Conservation (phyloP, 768 basidiomycete genomes). For the Suillus cothurnatus region DNA sequence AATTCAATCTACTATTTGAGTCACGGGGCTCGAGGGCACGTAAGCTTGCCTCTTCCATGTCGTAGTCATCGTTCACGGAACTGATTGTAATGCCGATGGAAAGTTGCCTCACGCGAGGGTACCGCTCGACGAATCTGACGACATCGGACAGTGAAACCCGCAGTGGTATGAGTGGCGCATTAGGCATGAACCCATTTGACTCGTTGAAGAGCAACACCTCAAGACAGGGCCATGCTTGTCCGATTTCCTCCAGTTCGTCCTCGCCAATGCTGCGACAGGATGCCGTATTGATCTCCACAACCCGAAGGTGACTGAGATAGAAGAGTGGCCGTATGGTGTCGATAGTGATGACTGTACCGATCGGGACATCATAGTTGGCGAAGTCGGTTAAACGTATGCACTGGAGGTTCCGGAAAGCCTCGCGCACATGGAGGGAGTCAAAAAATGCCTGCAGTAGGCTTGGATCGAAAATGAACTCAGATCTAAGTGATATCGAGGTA, state of each 20-base stretch:
- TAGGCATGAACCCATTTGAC: not conserved
- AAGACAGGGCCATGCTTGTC: conserved; percentile 44
- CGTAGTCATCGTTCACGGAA: not conserved
- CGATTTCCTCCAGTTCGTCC: conserved; percentile 46
- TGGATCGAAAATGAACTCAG: not conserved
- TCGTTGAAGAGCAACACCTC: conserved; percentile 45
- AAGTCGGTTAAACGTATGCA: not conserved
- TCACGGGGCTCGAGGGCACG: not conserved
- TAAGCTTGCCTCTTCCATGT: not conserved
- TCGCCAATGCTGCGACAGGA: conserved; percentile 35
- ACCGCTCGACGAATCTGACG: not conserved
- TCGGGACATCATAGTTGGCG: fast-evolving
- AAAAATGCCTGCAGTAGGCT: not conserved
- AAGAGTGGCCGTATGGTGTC: conserved; percentile 40
- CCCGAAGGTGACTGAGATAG: conserved; percentile 25
- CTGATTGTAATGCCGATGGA: not conserved
- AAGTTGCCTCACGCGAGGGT: not conserved
- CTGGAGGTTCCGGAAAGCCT: not conserved
- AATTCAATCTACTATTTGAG: not conserved
- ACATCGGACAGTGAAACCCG: not conserved
- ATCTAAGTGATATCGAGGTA: not conserved
- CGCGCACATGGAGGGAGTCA: not conserved
- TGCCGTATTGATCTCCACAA: conserved; percentile 35
- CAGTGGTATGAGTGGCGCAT: not conserved
- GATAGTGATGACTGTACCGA: not conserved